Evolutionary conservation across 441 rosid species (phyloP).

Genomic region (Pelargonium fulgidum): DNA sequence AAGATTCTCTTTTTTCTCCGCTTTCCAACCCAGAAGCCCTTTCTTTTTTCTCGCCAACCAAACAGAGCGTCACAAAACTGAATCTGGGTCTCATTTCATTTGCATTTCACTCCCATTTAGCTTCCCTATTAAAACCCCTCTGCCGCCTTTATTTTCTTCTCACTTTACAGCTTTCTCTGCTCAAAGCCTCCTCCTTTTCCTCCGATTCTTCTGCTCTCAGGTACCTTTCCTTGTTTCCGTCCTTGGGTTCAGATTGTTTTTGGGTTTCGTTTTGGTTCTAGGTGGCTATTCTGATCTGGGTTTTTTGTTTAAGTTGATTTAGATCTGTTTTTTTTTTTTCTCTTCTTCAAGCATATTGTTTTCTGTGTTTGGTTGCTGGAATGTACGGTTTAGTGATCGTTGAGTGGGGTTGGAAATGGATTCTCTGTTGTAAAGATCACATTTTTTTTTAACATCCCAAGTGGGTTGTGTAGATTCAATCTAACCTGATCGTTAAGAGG

Average conservation of each 20-base stretch:
- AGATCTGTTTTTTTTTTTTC: background rate
- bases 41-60: background rate
- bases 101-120: constrained; percentile 1
- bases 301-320: background rate
- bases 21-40: no score
- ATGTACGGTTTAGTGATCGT: background rate
- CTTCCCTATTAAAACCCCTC: background rate
- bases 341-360: background rate
- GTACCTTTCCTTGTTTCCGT: background rate
- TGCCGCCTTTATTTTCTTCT: background rate
- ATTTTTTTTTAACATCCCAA: background rate
- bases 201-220: background rate
- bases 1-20: no score
- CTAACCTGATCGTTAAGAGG: background rate
- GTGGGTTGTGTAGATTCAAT: background rate
- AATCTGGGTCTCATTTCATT: constrained; percentile 1
- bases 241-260: background rate
- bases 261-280: background rate
- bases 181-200: background rate
- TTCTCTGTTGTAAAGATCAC: background rate
- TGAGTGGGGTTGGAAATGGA: background rate
- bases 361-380: background rate
- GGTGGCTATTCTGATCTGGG: background rate
- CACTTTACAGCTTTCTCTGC: background rate
- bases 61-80: background rate